Conservation (phyloP, 2,329 filamentous ascomycete genomes). For the Verticillium zaregamsianum region DNA sequence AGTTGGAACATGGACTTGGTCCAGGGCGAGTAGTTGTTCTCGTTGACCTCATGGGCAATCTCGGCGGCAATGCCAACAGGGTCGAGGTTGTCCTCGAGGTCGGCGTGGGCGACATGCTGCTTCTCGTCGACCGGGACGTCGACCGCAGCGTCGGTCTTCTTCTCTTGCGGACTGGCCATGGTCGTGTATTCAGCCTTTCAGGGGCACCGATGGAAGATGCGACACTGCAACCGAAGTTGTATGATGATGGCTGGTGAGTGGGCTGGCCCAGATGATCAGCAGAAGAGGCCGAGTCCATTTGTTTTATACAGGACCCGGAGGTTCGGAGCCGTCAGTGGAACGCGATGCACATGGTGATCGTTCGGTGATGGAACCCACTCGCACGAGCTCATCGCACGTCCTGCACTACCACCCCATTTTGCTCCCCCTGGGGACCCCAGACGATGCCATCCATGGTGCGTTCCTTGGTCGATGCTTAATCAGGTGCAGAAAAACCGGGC, state of each 20-base stretch:
- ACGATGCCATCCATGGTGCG: not conserved
- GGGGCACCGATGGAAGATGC: not conserved
- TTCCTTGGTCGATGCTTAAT: not conserved
- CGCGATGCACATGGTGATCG: not conserved
- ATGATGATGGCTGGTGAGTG: not conserved
- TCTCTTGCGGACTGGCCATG: not conserved
- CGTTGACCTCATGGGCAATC: constrained; percentile 11
- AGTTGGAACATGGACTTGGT: constrained; percentile 14
- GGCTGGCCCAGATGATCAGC: not conserved
- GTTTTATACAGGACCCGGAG: not conserved
- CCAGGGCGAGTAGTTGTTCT: constrained; percentile 12
- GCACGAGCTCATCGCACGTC: not conserved
- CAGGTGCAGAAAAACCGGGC: not conserved
- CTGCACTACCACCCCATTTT: not conserved
- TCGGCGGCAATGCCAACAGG: constrained; percentile 6
- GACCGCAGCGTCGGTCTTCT: not conserved
- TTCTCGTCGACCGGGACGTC: not conserved
- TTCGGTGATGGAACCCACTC: not conserved
- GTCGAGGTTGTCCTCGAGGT: not conserved
- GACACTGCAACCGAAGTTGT: not conserved
- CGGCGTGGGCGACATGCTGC: not conserved
- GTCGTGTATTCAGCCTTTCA: not conserved
- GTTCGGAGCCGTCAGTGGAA: not conserved
- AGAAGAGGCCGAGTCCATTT: not conserved
- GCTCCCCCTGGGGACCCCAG: not conserved